Evolutionary conservation across 768 basidiomycete species (phyloP), one percentile per base, ranked within the genome.

Genomic region (Lactarius quietus): DNA sequence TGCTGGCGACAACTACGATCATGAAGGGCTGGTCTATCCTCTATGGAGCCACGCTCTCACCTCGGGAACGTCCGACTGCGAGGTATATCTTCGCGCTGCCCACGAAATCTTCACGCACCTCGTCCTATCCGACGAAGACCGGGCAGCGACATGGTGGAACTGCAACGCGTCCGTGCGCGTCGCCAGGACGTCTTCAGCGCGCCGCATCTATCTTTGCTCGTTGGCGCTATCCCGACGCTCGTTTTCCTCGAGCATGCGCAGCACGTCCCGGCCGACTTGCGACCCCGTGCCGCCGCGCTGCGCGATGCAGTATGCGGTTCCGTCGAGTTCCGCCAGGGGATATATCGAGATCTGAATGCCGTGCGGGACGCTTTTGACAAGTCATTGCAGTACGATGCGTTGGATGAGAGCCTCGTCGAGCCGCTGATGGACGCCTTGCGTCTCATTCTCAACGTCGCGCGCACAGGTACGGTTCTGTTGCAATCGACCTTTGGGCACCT

Each of bases 21-120:
- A 76, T 94, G 43, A 78, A 81, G 61, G 90, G 17, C 74, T 94
- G 20, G 82, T 92, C n/a, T 92, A 90, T 73, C 90, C 89, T 23
- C 84, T 86, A 6, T 94, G 91, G 92, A 78, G 80, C 57, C 76
- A 82, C 26, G 83, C 79, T n/a, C 83, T 85, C 15, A 74, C 75
- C 12, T 72, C 78, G 51, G 70, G 76, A 1, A 69, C 73, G 0
- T 71, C 70, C 28, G 76, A 78, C 43, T 79, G 82, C 61, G 76
- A 81, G 52, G 78, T 79, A 4, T 85, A 86, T 61, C 76, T 93
- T 33, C 78, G 77, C 41, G 84, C 88, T 8, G 85, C 87, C 26
- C 92, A 89, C 68, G 75, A 76, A 10, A 75, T 93, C 29, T 89
- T 86, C 64, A 80, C 82, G 55, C 79, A 78, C 20, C 75, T 93